Evolutionary conservation across 805 yeast genomes (phyloP), one percentile per base, ranked within the genome.

Genomic region (Suhomyces sp.): DNA sequence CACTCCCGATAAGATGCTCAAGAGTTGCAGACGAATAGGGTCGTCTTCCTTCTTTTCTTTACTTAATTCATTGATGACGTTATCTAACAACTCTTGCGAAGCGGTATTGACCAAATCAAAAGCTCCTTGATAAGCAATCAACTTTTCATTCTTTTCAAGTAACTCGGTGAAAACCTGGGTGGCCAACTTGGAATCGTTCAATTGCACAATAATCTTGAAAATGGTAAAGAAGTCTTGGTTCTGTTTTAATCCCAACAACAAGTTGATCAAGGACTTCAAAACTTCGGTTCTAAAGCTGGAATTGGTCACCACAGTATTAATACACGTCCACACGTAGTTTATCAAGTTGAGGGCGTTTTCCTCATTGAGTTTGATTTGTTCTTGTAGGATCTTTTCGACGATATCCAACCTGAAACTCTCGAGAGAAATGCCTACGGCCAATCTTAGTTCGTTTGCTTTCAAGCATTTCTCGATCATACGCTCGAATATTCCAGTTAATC

Each of bases 71-170:
- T 78, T 73, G 24, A 79, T 70, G 6, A 86, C 77, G 46, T 75
- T 78, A 52, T 84, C 86, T 54, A 92, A 78, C 59, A 94, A 78
- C 65, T 90, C 96, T 73, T 93, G 98, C 6, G 97, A 83, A 0
- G 97, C 97, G 13, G 96, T 85, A 51, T 85, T 85, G 6, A 92
- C 97, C 54, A 94, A 80, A 69, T 94, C 99, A 69, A 94, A 94
- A 1, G 97, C 97, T 50, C 93, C 89, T 76, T 94, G 99, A 70
- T 84, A 89, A 2, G 96, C 96, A 54, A 88, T 77, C 57, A 84
- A 76, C 47, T 66, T 69, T 56, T 78, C 81, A 17, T 76, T 67
- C 48, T 78, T 70, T n/a, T 75, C 70, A 41, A 90, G 64, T 55
- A 89, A 76, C 54, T 80, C 80, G 60, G 80, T 79, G 69, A 93